These are phyloP conservation scores for Hamigera avellanea DNA, from an alignment of 495 filamentous ascomycete species.

Conservation along the genomic window DNA sequence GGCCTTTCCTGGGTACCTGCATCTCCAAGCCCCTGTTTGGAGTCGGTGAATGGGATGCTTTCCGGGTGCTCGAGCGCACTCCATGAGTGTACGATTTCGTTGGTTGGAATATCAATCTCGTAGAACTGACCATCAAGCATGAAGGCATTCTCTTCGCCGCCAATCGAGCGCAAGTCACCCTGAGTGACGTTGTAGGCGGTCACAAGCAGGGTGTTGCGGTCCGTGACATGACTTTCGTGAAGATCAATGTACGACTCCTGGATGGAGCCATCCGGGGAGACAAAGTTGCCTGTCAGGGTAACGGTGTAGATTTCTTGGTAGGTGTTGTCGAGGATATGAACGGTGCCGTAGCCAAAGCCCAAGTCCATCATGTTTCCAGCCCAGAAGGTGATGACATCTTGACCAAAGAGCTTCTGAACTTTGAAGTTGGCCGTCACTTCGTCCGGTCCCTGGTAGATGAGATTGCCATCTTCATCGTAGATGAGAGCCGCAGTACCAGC, in stretches of 20 bases:
- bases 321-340: slow-evolving; percentile 27
- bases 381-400: slow-evolving; percentile 27
- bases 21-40: slow-evolving; percentile 10
- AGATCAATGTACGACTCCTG: slow-evolving; percentile 27
- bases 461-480: slow-evolving; percentile 20
- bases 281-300: slow-evolving; percentile 14
- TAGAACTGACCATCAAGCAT: slow-evolving; percentile 35
- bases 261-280: slow-evolving; percentile 15
- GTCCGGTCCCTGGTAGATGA: slow-evolving; percentile 23
- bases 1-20: slow-evolving; percentile 16
- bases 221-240: slow-evolving; percentile 37
- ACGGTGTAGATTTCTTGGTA: slow-evolving; percentile 29
- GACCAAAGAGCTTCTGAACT: slow-evolving; percentile 19
- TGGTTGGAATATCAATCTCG: slow-evolving; percentile 30
- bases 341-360: slow-evolving; percentile 20
- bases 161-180: slow-evolving; percentile 33
- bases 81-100: slow-evolving; percentile 23
- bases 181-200: slow-evolving; percentile 42
- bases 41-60: slow-evolving; percentile 12
- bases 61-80: slow-evolving; percentile 18
- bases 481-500: slow-evolving; percentile 22
- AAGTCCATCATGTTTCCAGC: slow-evolving; percentile 22
- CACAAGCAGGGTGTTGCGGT: slow-evolving; percentile 38
- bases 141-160: slow-evolving; percentile 29
- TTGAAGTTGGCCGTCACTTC: slow-evolving; percentile 26